Conservation (phyloP, 495 filamentous ascomycete species). For the Parathielavia hyrcaniae region DNA sequence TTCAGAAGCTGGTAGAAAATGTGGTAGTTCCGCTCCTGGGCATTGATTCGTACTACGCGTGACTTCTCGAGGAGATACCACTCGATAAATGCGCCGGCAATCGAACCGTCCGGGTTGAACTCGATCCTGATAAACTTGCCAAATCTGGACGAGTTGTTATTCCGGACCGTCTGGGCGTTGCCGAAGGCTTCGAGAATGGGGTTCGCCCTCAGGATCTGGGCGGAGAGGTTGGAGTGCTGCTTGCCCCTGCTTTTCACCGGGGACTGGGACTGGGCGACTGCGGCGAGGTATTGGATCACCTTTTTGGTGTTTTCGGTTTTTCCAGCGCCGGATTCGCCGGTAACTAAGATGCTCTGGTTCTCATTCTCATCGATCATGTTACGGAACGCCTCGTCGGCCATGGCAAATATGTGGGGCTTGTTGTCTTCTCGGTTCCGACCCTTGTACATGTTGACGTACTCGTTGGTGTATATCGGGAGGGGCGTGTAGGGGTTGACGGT, state of each 20-base stretch:
- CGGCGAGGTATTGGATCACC: constrained; percentile 96
- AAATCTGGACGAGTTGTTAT: constrained; percentile 98
- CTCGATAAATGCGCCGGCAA: constrained; percentile 93
- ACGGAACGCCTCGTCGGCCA: constrained; percentile 95
- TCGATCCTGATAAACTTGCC: constrained; percentile 99
- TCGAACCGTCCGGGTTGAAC: constrained; percentile 83
- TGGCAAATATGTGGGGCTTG: constrained; percentile 95
- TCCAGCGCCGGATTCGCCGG: constrained; percentile 95
- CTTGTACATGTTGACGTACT: constrained; percentile 96
- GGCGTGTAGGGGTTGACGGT: constrained; percentile 96
- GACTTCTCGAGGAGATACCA: constrained; percentile 99
- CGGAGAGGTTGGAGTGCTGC: constrained; percentile 82
- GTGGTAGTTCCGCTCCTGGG: constrained; percentile 91
- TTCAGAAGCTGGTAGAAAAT: constrained; percentile 93
- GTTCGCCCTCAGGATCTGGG: constrained; percentile 94
- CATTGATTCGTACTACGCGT: constrained; percentile 79
- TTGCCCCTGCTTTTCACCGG: constrained; percentile 55
- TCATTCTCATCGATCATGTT: constrained; percentile 92
- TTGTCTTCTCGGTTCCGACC: constrained; percentile 85
- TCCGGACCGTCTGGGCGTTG: constrained; percentile 94
- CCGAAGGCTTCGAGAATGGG: constrained; percentile 98
- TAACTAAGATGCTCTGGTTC: constrained; percentile 97
- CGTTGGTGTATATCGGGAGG: constrained; percentile 90
- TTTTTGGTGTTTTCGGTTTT: constrained; percentile 99
- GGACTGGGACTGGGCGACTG: constrained; percentile 79